Base-by-base conservation (phyloP, 306 rosid species). In the Acacia crassicarpa region DNA sequence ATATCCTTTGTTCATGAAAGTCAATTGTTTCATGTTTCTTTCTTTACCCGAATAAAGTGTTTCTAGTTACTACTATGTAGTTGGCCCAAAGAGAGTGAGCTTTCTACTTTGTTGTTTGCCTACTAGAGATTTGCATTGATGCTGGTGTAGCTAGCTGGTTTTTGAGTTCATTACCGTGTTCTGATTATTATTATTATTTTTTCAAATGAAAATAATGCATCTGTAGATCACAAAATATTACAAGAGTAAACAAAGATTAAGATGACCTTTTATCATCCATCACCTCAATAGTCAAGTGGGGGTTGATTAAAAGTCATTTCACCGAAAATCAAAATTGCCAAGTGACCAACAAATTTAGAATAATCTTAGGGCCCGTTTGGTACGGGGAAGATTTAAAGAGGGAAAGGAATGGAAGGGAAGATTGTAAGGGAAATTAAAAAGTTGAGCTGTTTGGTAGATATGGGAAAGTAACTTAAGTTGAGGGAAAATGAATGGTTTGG, bases 1-100 rank as follows among this genome's bases (percentile, higher is more conserved):
- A 89, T 81, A 66, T 83, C 41, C 51, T 49, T 62, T 83, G 76
- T 86, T 79, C 78, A 72, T 77, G 82, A 88, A 80, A 79, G 88
- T 77, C 72, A 74, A 75, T 79, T 63, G 59, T 81, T 35, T 67
- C 20, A 15, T 32, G 43, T 53, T 53, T 53, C 22, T 53, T 53
- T 19, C 19, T 6, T 48, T 48, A 6, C 19, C 19, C 8, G 23
- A 27, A 25, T 87, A 56, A 56, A 56, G 63, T n/a, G 30, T 53
- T 53, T 53, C 11, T 56, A 56, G 8, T n/a, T 22, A 22, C 32
- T 9, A 59, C 33, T 8, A 0, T 8, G 3, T 56, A 20, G 23
- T 56, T 54, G 10, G 25, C 61, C 61, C 61, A 53, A 7, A 19
- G 22, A 19, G 61, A 10, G 65, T 1, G 32, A 23, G 65, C 65